A percentile compares a stretch with the other conserved stretches of the same genome.
Evolutionary conservation across 192 early-diverging fungal genomes (phyloP).

Genomic region (Lobosporangium transversale): DNA sequence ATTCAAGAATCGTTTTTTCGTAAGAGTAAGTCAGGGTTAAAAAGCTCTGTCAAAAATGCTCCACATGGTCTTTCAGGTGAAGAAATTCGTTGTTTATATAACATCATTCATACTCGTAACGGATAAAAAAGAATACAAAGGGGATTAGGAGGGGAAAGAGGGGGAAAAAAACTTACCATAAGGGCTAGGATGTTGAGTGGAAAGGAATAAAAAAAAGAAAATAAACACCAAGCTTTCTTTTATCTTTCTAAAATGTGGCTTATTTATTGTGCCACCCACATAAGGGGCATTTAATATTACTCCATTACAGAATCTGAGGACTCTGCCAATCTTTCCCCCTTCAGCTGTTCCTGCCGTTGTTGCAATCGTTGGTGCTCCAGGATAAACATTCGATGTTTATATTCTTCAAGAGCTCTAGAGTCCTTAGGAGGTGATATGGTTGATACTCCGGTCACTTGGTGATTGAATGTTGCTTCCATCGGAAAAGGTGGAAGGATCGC

Average conservation of each 20-base stretch:
- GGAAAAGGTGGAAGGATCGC: neutral
- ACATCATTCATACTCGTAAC: conserved; percentile 47
- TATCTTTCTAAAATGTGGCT: neutral
- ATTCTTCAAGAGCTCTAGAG: conserved; percentile 12
- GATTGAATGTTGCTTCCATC: neutral
- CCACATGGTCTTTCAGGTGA: conserved; percentile 56
- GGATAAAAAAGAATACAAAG: neutral
- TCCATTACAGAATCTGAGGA: too few relatives aligned
- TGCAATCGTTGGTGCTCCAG: conserved; percentile 28
- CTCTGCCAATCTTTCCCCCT: too few relatives aligned
- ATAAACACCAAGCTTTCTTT: neutral
- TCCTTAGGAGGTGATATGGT: conserved; percentile 1
- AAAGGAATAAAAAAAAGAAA: conserved; percentile 10
- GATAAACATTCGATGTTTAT: conserved; percentile 27
- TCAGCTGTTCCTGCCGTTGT: conserved; percentile 12
- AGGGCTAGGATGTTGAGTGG: neutral
- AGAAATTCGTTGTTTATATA: conserved; percentile 57
- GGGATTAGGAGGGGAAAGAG: neutral
- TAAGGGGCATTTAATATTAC: neutral
- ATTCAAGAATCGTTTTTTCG: too few relatives aligned
- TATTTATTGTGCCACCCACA: too few relatives aligned
- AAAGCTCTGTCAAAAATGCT: conserved; percentile 56
- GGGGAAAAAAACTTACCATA: neutral
- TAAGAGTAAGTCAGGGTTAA: conserved; percentile 52
- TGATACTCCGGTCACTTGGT: neutral